phyloP scores from a whole-genome alignment of 495 filamentous ascomycete genomes.

The Bacidia rubella region DNA sequence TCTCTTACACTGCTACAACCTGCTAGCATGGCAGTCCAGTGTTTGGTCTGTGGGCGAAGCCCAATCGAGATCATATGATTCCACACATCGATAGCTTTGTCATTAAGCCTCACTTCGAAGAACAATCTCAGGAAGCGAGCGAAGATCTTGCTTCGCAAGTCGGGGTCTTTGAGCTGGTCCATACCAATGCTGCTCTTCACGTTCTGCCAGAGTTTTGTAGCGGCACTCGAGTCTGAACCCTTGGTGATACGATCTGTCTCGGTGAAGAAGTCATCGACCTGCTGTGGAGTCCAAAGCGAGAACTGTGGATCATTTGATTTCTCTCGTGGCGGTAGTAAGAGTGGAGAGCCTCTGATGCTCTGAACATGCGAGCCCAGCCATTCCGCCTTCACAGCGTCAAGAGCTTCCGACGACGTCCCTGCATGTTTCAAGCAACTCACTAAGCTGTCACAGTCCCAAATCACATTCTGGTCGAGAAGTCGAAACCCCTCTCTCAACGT shows the following conservation, averaged over 20 bases:
- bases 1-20: conserved; percentile 40
- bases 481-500: not conserved
- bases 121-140: conserved; percentile 41
- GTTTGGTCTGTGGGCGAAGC: conserved; percentile 36
- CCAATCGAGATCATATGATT: conserved; percentile 40
- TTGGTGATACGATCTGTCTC: not conserved
- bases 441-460: not conserved
- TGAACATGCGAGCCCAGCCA: not conserved
- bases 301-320: not conserved
- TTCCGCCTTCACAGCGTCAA: not conserved
- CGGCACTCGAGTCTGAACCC: not conserved
- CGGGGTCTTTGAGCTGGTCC: conserved; percentile 1
- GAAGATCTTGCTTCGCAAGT: conserved; percentile 27
- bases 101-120: conserved; percentile 32
- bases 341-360: not conserved
- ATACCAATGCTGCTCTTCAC: conserved; percentile 1
- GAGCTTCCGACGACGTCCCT: not conserved
- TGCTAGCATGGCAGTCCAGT: conserved; percentile 51
- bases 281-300: conserved; percentile 1
- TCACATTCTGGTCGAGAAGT: not conserved
- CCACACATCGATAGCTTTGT: conserved; percentile 44
- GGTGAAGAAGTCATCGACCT: not conserved
- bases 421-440: not conserved
- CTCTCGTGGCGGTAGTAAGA: not conserved
- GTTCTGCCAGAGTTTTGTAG: conserved; percentile 10